phyloP scores from a whole-genome alignment of 1,139 yeast genomes.

The Kluyveromyces sp. region DNA sequence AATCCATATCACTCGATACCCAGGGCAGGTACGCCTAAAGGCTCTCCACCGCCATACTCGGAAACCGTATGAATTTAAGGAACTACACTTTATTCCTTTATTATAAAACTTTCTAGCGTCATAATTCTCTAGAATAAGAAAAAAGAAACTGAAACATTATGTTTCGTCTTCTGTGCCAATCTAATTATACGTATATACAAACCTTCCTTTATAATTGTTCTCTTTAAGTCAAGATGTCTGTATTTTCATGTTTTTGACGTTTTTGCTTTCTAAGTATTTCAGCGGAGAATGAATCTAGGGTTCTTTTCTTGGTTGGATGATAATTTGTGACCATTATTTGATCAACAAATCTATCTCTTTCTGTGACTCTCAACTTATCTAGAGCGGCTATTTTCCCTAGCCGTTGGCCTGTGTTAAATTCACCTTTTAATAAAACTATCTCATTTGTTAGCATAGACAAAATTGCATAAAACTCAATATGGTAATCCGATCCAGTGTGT shows the following conservation, averaged over 20 bases:
- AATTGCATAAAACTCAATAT: slow-evolving; percentile 14
- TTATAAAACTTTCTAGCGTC: too few relatives aligned
- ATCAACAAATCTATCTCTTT: slow-evolving; percentile 17
- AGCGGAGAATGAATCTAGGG: not conserved
- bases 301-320: slow-evolving; percentile 3
- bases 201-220: too few relatives aligned
- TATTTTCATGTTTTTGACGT: not conserved
- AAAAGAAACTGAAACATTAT: too few relatives aligned
- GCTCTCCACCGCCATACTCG: slow-evolving; percentile 16
- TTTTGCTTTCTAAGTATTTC: not conserved
- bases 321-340: slow-evolving; percentile 14
- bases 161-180: too few relatives aligned
- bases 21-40: slow-evolving; percentile 3
- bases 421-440: slow-evolving; percentile 17
- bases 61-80: slow-evolving; percentile 7
- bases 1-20: not conserved
- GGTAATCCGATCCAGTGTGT: slow-evolving; percentile 6
- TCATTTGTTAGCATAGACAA: slow-evolving; percentile 18
- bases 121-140: too few relatives aligned
- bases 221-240: too few relatives aligned
- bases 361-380: slow-evolving; percentile 15
- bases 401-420: slow-evolving; percentile 13
- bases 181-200: too few relatives aligned
- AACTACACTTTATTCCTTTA: not conserved
- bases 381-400: slow-evolving; percentile 14